A percentile compares a stretch with the other conserved stretches of the same genome.
Conservation (phyloP, 345 rosid species). For the Gossypium bickii region DNA sequence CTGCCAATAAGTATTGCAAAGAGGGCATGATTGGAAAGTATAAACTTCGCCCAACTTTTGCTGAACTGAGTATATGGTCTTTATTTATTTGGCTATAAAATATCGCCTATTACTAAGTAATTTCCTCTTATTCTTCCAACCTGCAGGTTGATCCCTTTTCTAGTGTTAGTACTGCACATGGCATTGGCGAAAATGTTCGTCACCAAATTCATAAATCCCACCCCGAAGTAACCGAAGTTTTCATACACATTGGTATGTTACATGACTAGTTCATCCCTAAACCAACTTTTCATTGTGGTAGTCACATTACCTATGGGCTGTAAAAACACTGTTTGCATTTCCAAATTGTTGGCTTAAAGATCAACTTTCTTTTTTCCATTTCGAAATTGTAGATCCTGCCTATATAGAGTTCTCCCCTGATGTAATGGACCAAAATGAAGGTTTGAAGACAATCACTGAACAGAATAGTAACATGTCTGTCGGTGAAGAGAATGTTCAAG, state of each 20-base stretch:
- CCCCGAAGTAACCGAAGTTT: slow-evolving; percentile 80
- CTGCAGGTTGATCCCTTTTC: slow-evolving; percentile 82
- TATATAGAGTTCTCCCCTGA: slow-evolving; percentile 33
- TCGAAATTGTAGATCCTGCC: slow-evolving; percentile 59
- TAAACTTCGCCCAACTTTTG: neutral
- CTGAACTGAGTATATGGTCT: neutral
- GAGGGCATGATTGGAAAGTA: neutral
- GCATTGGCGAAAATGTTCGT: slow-evolving; percentile 78
- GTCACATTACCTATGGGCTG: neutral
- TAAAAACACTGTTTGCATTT: neutral
- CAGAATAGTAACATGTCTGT: slow-evolving; percentile 22
- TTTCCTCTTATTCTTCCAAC: slow-evolving; percentile 2
- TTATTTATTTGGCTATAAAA: neutral
- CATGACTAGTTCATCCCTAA: neutral
- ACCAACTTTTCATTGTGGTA: neutral
- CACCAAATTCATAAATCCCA: slow-evolving; percentile 56
- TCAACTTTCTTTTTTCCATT: neutral
- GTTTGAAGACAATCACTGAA: slow-evolving; percentile 15
- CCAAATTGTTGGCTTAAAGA: neutral
- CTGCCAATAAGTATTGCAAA: neutral
- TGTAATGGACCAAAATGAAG: slow-evolving; percentile 29
- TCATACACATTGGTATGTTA: slow-evolving; percentile 81
- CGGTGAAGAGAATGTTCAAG: slow-evolving; percentile 49
- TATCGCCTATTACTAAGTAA: neutral
- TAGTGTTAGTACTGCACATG: slow-evolving; percentile 90